These are phyloP conservation scores for Penicillium pancosmium DNA, from an alignment of 495 filamentous ascomycete genomes.

Conservation along the genomic window DNA sequence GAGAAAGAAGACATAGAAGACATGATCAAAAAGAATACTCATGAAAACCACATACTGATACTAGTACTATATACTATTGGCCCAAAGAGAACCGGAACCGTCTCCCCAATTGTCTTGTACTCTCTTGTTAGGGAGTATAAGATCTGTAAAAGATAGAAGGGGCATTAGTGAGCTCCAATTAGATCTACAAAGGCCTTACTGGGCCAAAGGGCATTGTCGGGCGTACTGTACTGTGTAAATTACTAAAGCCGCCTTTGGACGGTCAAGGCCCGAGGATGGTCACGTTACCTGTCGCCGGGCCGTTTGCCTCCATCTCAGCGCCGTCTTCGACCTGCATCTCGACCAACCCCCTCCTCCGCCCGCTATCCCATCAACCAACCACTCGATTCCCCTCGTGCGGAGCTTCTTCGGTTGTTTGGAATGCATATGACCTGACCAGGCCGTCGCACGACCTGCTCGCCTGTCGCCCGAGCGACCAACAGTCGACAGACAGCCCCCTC, in stretches of 20 bases:
- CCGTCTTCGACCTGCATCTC: constrained; percentile 35
- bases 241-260: background rate
- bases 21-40: no score
- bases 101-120: no score
- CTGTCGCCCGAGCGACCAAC: constrained; percentile 45
- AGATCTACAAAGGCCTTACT: no score
- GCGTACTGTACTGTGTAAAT: background rate
- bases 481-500: constrained; percentile 29
- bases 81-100: no score
- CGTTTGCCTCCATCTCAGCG: constrained; percentile 43
- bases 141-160: no score
- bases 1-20: no score
- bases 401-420: constrained; percentile 31
- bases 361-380: constrained; percentile 30
- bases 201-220: background rate
- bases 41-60: no score
- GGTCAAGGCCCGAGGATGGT: constrained; percentile 5
- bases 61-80: no score
- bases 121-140: no score
- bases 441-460: constrained; percentile 43
- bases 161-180: no score
- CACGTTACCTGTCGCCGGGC: constrained; percentile 32
- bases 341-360: constrained; percentile 30
- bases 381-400: constrained; percentile 26
- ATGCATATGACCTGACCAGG: constrained; percentile 44